Base-by-base conservation (phyloP, 2,329 filamentous ascomycete genomes). In the Aspergillus novofumigatus region DNA sequence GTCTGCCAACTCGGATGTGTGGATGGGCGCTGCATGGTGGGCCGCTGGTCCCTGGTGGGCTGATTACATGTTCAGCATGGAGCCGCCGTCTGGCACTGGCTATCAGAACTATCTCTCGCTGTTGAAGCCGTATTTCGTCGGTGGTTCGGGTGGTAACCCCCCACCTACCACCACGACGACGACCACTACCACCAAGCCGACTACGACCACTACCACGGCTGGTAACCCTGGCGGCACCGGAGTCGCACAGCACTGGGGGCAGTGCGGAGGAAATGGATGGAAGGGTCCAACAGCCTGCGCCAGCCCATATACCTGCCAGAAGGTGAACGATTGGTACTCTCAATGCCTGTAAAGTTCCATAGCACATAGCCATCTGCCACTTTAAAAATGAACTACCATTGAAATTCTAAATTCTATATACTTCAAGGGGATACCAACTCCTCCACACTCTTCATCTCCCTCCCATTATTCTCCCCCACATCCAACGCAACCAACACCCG, bases 401-500 rank as follows among this genome's bases (percentile, higher is more conserved):
- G n/a, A n/a, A n/a, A n/a, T n/a, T n/a, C n/a, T n/a, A n/a, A n/a
- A n/a, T n/a, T n/a, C n/a, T n/a, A 23, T 23, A 3, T 23, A 23
- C 23, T 23, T 3, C 2, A 23, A 23, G 23, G 21, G 21, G 44
- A 21, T 11, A 89, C 83, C 65, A 91, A 87, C 67, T 88, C 84
- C 45, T 80, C 79, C 1, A 88, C 87, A 67, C 86, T 90, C 59
- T 90, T 78, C 71, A 91, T 79, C 72, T 91, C 63, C 50, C 65
- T 69, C 10, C 56, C 70, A 62, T 78, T 78, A 55, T 74, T 73
- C 67, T 78, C 77, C 2, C 76, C 77, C 42, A 79, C 89, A 75
- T 96, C 88, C 57, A 96, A 72, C 10, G 91, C 91, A 8, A 96
- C 90, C 65, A 96, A 72, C 65, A 96, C 92, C 26, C 91, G 83